Evolutionary conservation across 208 protist genomes (phyloP).

Genomic region (Vickermania ingenoplastis): DNA sequence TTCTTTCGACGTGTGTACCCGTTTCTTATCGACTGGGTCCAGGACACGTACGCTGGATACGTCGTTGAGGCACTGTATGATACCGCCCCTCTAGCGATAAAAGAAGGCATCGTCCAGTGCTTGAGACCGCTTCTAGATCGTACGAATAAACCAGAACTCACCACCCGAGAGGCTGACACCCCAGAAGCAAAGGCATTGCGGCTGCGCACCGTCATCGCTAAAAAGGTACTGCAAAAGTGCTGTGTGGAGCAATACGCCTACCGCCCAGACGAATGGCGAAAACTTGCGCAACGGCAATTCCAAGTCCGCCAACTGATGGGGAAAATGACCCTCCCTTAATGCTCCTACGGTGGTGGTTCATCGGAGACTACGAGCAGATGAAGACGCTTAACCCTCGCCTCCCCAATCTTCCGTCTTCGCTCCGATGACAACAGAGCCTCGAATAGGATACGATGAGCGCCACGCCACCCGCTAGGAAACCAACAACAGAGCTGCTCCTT

Average conservation of each 20-base stretch:
- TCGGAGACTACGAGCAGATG: too few species aligned
- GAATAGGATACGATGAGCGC: too few species aligned
- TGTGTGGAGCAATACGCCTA: constrained; percentile 85
- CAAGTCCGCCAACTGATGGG: constrained; percentile 70
- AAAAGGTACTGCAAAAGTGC: constrained; percentile 79
- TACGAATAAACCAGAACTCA: constrained; percentile 2
- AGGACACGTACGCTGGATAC: background rate
- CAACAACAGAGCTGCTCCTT: too few species aligned
- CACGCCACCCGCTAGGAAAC: too few species aligned
- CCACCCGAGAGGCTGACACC: background rate
- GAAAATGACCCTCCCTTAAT: constrained; percentile 31
- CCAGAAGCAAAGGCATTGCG: background rate
- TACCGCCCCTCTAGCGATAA: background rate
- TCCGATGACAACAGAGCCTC: too few species aligned
- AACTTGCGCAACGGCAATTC: constrained; percentile 60
- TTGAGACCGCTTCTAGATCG: constrained; percentile 10
- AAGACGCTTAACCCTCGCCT: too few species aligned
- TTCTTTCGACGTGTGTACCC: background rate
- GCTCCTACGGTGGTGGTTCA: too few species aligned
- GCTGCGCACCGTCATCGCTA: background rate
- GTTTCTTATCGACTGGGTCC: background rate
- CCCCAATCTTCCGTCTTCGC: too few species aligned
- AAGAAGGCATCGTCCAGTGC: background rate
- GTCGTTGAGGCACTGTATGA: background rate
- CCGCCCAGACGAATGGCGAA: constrained; percentile 72